A percentile compares a stretch with the other conserved stretches of the same genome.
phyloP scores from a whole-genome alignment of 306 rosid species.

The Cucurbita argyrosperma region DNA sequence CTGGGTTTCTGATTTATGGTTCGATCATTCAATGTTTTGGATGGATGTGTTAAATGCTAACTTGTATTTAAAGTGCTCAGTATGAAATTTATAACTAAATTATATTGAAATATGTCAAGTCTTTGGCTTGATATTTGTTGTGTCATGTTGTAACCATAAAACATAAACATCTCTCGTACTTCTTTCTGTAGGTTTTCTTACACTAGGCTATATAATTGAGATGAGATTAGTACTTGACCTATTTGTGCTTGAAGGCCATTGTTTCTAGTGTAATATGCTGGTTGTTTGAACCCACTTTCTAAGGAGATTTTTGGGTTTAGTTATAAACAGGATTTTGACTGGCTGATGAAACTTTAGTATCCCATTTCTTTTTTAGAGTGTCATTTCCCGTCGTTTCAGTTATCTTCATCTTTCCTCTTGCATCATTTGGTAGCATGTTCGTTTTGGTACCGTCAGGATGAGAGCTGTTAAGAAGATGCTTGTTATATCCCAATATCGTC shows the following conservation, averaged over 20 bases:
- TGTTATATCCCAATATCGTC: neutral
- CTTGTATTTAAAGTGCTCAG: neutral
- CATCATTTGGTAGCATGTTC: neutral
- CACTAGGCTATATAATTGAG: neutral
- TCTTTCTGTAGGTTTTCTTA: neutral
- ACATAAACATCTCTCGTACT: neutral
- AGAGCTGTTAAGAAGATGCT: neutral
- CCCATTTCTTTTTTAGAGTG: neutral
- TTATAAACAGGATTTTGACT: neutral
- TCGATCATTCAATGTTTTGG: neutral
- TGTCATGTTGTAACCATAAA: neutral
- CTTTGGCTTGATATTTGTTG: neutral
- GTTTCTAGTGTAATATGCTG: neutral
- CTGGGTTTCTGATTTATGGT: neutral
- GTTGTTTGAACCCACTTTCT: neutral
- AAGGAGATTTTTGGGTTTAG: neutral
- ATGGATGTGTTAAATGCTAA: neutral
- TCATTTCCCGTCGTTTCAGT: neutral
- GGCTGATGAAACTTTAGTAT: neutral
- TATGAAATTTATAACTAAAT: neutral
- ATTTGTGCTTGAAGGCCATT: neutral
- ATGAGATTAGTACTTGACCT: neutral
- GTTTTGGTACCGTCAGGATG: neutral
- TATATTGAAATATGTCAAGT: neutral
- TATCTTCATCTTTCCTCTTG: neutral